Conservation (phyloP, 2,329 filamentous ascomycete genomes). For the Colletotrichum tropicicola region DNA sequence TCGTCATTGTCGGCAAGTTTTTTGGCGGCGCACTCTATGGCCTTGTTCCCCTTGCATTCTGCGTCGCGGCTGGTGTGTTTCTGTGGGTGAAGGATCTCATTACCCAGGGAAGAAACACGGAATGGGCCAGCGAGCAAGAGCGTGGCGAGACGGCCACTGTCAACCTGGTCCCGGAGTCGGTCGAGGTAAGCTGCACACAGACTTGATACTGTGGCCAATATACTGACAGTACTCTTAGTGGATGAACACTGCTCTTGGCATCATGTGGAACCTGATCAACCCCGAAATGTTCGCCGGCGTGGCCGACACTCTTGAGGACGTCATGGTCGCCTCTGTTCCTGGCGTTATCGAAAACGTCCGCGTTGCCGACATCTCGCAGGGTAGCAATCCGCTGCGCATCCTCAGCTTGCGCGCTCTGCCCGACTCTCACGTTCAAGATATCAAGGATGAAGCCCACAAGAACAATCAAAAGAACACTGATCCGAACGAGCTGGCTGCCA, state of each 20-base stretch:
- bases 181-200: slow-evolving; percentile 59
- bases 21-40: slow-evolving; percentile 83
- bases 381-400: slow-evolving; percentile 88
- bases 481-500: slow-evolving; percentile 84
- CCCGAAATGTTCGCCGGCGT: slow-evolving; percentile 94
- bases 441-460: slow-evolving; percentile 69
- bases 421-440: slow-evolving; percentile 80
- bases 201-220: not conserved
- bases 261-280: slow-evolving; percentile 92
- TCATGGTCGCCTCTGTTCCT: slow-evolving; percentile 96
- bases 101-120: slow-evolving; percentile 80
- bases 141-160: slow-evolving; percentile 86
- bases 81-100: slow-evolving; percentile 92
- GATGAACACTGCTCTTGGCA: slow-evolving; percentile 89
- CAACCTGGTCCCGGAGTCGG: slow-evolving; percentile 91
- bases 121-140: slow-evolving; percentile 89
- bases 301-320: slow-evolving; percentile 85
- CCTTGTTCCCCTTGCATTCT: slow-evolving; percentile 76
- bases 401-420: slow-evolving; percentile 87
- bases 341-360: slow-evolving; percentile 93
- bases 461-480: slow-evolving; percentile 74
- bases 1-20: slow-evolving; percentile 79
- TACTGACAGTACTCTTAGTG: slow-evolving; percentile 58
- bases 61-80: slow-evolving; percentile 80
- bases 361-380: slow-evolving; percentile 94